phyloP scores from a whole-genome alignment of 768 basidiomycete species.

The Sarcomyxa edulis region DNA sequence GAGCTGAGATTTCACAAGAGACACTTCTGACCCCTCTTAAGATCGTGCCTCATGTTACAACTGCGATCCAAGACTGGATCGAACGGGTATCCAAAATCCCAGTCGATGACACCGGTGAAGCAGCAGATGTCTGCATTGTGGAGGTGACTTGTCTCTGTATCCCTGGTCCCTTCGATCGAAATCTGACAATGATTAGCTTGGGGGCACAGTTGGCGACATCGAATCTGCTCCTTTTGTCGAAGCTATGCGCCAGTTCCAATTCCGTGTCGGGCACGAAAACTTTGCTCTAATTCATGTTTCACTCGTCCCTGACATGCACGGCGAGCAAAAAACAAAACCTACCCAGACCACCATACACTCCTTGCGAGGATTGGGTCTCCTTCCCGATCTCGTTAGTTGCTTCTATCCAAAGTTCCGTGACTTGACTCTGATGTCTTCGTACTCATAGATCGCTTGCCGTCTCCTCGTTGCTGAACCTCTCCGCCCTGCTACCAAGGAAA shows the following conservation, averaged over 20 bases:
- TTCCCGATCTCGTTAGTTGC: conserved; percentile 79
- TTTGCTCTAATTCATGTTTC: conserved; percentile 97
- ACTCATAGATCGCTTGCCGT: conserved; percentile 83
- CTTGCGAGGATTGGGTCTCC: conserved; percentile 83
- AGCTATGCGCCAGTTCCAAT: conserved; percentile 99
- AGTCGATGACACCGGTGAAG: conserved; percentile 88
- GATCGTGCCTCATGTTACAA: conserved; percentile 96
- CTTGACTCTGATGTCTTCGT: background rate
- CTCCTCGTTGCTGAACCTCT: conserved; percentile 75
- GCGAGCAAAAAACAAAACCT: conserved; percentile 98
- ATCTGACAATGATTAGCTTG: too few species aligned
- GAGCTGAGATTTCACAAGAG: background rate
- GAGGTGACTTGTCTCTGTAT: conserved; percentile 74
- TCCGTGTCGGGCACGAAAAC: conserved; percentile 93
- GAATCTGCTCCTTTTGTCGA: conserved; percentile 98
- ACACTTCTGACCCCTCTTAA: conserved; percentile 21
- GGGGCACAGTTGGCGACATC: conserved; percentile 97
- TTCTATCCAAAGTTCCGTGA: background rate
- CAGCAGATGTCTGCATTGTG: conserved; percentile 95
- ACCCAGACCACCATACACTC: conserved; percentile 97
- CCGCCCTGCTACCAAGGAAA: conserved; percentile 82
- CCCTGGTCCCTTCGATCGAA: conserved; percentile 1
- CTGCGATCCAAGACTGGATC: conserved; percentile 98
- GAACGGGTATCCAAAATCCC: conserved; percentile 92
- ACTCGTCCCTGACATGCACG: conserved; percentile 97